phyloP scores from a whole-genome alignment of 805 yeast genomes.

The Tetrapisispora fleetii region DNA sequence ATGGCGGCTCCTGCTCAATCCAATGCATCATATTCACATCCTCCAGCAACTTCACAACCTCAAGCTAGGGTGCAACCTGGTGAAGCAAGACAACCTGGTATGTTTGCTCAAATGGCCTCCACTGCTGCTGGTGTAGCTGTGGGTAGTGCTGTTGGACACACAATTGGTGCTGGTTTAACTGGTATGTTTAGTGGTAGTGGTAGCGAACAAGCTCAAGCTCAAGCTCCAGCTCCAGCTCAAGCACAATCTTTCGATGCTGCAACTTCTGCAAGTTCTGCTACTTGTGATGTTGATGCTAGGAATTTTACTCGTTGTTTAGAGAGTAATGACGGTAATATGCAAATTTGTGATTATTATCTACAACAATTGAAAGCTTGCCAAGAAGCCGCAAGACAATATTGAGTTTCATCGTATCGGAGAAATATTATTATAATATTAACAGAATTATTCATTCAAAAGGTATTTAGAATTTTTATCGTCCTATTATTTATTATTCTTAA shows the following conservation, averaged over 20 bases:
- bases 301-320: slow-evolving; percentile 91
- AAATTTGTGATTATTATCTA: slow-evolving; percentile 90
- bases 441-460: background rate
- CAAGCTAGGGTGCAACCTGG: slow-evolving; percentile 13
- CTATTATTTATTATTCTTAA: background rate
- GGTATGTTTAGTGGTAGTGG: slow-evolving; percentile 68
- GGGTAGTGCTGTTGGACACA: slow-evolving; percentile 95
- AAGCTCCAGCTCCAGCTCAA: slow-evolving; percentile 31
- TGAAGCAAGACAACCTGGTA: slow-evolving; percentile 53
- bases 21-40: slow-evolving; percentile 37
- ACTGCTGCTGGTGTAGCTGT: slow-evolving; percentile 99
- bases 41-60: slow-evolving; percentile 38
- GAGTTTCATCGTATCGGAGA: background rate
- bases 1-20: slow-evolving; percentile 57
- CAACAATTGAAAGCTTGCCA: slow-evolving; percentile 98
- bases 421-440: background rate
- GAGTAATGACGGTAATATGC: slow-evolving; percentile 92
- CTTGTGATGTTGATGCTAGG: slow-evolving; percentile 90
- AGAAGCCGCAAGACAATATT: slow-evolving; percentile 80
- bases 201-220: slow-evolving; percentile 31
- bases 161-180: slow-evolving; percentile 89
- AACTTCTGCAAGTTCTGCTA: slow-evolving; percentile 32
- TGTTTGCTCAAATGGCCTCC: slow-evolving; percentile 94
- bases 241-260: slow-evolving; percentile 19
- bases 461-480: background rate